These are phyloP conservation scores for Malus asiatica DNA, from an alignment of 306 rosid genomes.

Conservation along the genomic window DNA sequence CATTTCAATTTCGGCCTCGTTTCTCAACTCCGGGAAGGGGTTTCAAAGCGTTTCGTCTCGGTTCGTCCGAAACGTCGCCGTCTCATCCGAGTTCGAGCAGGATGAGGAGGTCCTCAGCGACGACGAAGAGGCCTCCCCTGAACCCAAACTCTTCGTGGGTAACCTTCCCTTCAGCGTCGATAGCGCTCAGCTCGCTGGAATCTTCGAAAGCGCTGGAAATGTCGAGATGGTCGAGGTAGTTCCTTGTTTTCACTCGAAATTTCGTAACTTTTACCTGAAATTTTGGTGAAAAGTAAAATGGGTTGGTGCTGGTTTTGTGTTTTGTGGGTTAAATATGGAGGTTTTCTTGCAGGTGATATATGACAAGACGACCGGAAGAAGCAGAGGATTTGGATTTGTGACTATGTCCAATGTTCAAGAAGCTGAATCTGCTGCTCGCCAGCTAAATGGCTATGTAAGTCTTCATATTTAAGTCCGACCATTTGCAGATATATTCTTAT, in stretches of 20 bases:
- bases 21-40: conserved; percentile 20
- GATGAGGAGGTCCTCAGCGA: conserved; percentile 47
- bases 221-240: conserved; percentile 87
- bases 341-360: conserved; percentile 56
- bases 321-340: not conserved
- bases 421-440: conserved; percentile 72
- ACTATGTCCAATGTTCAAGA: conserved; percentile 73
- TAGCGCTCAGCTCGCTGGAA: conserved; percentile 80
- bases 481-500: not conserved
- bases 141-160: conserved; percentile 71
- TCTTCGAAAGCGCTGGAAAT: conserved; percentile 65
- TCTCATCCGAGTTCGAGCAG: conserved; percentile 68
- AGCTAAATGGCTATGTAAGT: conserved; percentile 89
- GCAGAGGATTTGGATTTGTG: conserved; percentile 95
- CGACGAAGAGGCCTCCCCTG: conserved; percentile 29
- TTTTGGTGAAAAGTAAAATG: not conserved
- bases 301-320: not conserved
- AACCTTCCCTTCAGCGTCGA: conserved; percentile 77
- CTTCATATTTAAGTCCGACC: not conserved
- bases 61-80: conserved; percentile 40
- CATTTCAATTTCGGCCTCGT: conserved; percentile 44
- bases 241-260: not conserved
- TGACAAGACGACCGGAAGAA: conserved; percentile 80
- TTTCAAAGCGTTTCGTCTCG: conserved; percentile 27
- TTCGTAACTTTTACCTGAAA: not conserved